Evolutionary conservation across 73 alveolate species (phyloP).

Genomic region (Blepharisma stoltei): DNA sequence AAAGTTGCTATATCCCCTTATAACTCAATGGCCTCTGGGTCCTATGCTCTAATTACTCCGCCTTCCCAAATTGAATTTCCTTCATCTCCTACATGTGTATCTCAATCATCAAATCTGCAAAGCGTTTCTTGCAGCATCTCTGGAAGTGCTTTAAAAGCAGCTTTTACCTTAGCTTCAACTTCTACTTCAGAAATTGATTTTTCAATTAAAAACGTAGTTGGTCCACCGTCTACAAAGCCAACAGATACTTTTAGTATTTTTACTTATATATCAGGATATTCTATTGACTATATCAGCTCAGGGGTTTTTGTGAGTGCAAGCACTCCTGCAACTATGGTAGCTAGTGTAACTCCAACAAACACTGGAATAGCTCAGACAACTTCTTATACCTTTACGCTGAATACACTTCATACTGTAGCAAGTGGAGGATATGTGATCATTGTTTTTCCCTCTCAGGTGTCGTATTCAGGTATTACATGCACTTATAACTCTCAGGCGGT

Average conservation of each 20-base stretch:
- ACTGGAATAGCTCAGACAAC: too few species aligned
- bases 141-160: background rate
- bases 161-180: background rate
- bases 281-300: background rate
- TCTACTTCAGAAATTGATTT: background rate
- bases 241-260: background rate
- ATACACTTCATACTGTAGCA: too few species aligned
- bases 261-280: background rate
- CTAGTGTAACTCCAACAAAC: too few species aligned
- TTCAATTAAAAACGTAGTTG: background rate
- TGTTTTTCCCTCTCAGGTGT: too few species aligned
- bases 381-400: too few species aligned
- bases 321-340: background rate
- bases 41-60: background rate
- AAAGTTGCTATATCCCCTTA: background rate
- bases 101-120: background rate
- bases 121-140: background rate
- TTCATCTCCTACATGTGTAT: background rate
- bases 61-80: background rate
- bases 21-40: background rate
- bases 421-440: too few species aligned
- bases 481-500: too few species aligned
- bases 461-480: too few species aligned
- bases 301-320: background rate
- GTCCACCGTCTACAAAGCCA: background rate